These are phyloP conservation scores for Penicillium fimorum DNA, from an alignment of 495 filamentous ascomycete genomes.

Conservation along the genomic window DNA sequence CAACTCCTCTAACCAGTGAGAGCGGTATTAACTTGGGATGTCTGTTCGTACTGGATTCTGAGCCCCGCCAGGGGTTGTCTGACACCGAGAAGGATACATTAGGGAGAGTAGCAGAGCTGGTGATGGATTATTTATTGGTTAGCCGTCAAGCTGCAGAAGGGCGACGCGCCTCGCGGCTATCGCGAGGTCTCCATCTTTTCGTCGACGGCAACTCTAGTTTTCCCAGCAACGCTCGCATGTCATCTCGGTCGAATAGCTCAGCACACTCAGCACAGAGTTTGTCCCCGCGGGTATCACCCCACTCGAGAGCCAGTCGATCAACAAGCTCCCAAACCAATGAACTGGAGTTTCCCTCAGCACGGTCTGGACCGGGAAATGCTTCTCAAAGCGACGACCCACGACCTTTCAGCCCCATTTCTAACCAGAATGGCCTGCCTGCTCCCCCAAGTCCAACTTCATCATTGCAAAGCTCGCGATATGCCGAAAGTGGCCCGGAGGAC, in stretches of 20 bases:
- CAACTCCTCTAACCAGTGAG: conserved; percentile 52
- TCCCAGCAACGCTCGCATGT: conserved; percentile 12
- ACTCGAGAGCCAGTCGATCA: background rate
- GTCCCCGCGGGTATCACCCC: background rate
- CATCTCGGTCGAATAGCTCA: background rate
- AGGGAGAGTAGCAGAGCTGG: conserved; percentile 43
- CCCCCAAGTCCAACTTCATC: background rate
- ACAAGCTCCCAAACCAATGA: background rate
- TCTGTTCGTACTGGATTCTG: conserved; percentile 55
- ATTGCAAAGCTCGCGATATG: background rate
- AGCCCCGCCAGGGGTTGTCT: conserved; percentile 23
- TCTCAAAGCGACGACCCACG: background rate
- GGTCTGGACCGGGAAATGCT: background rate
- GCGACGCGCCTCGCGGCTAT: conserved; percentile 49
- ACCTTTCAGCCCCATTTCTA: background rate
- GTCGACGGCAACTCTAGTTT: conserved; percentile 41
- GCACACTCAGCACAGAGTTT: background rate
- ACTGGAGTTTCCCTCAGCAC: background rate
- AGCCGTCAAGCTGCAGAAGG: conserved; percentile 47
- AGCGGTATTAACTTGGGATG: conserved; percentile 64
- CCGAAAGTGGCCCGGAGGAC: background rate
- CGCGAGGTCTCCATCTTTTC: conserved; percentile 53
- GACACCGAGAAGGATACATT: conserved; percentile 25
- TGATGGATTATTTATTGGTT: conserved; percentile 57
- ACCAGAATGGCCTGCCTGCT: background rate